Base-by-base conservation (phyloP, 2,329 filamentous ascomycete species). In the Metarhizium robertsii region DNA sequence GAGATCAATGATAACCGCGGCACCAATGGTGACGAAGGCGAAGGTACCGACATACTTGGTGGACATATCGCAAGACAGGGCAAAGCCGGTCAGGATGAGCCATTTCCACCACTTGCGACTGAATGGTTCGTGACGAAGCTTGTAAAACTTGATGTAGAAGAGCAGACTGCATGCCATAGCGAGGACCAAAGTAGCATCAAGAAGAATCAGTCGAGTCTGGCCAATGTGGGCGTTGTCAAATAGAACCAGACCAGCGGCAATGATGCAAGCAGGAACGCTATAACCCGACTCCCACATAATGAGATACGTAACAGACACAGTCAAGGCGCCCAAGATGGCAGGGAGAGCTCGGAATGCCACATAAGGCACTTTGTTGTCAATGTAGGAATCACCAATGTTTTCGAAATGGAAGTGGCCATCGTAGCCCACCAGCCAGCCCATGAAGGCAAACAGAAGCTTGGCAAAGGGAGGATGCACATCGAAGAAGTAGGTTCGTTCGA, bases 211-310 rank as follows among this genome's bases (percentile, higher is more conserved):
- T 36, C 94, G 85, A 29, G 94, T 96, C 78, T 99, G 94, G 58
- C 90, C 92, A 71, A 99, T 90, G 71, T 99, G 94, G 56, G 92
- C 94, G 67, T 99, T 99, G 76, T 99, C 94, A 65, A 99, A 89
- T 47, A 99, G 86, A 60, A 99, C 80, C 40, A 99, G 78, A 32
- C 88, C 85, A 43, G 94, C 84, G 6, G 94, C 90, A 56, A 96
- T 79, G 55, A 97, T 77, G 69, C 90, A 95, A 56, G 94, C 94
- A 11, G 94, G 94, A 46, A 99, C 79, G 61, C 90, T 96, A 75
- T 99, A 99, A 60, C 92, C 94, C 52, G 94, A 97, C 74, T 99
- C 94, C 94, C 94, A 99, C 94, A 99, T 99, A 72, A 96, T 99
- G 69, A 95, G 75, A 73, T 95, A 99, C 55, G 90, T 86, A 50